Evolutionary conservation across 192 early-diverging fungal genomes (phyloP), one percentile per base, ranked within the genome.

Genomic region (Entophlyctis helioformis): DNA sequence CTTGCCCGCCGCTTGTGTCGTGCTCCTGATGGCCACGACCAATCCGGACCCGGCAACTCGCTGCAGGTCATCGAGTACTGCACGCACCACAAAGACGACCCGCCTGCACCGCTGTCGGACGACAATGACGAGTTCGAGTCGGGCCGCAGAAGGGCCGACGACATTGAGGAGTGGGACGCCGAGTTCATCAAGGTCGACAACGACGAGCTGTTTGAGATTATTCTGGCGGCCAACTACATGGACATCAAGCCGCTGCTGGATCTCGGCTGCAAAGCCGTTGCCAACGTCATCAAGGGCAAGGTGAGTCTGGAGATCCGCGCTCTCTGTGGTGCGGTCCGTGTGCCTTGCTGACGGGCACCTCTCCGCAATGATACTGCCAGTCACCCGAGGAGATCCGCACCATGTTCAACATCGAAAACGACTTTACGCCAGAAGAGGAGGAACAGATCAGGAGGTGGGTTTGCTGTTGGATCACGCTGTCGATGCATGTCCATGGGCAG

Each of bases 251-350:
- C 89, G 12, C 74, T 98, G 37, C 69, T 98, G 36, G 91, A 98
- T 66, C 72, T 98, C 41, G 89, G 90, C 7, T 98, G 95, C 76
- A 96, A 96, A 72, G 91, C 91, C 2, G 89, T 96, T 34, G 95
- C 95, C 42, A 95, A 94, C 59, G 88, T 93, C 87, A 85, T 98
- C 64, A 87, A 89, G 62, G 87, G 89, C 29, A 96, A 96, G 69
- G 55, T 57, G 21, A 44, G 42, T 16, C 20, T 11, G 39, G 6
- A 19, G 19, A 12, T 40, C 9, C 21, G 39, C 7, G 39, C 19
- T 19, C 9, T 8, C n/a, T 40, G 39, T 19, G 11, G 39, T 15
- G 39, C 8, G 8, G n/a, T n/a, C n/a, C n/a, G n/a, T n/a, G n/a
- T n/a, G n/a, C n/a, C n/a, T n/a, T n/a, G n/a, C n/a, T n/a, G n/a